Evolutionary conservation across 2,329 filamentous ascomycete species (phyloP).

Genomic region (Tolypocladium cylindrosporum): DNA sequence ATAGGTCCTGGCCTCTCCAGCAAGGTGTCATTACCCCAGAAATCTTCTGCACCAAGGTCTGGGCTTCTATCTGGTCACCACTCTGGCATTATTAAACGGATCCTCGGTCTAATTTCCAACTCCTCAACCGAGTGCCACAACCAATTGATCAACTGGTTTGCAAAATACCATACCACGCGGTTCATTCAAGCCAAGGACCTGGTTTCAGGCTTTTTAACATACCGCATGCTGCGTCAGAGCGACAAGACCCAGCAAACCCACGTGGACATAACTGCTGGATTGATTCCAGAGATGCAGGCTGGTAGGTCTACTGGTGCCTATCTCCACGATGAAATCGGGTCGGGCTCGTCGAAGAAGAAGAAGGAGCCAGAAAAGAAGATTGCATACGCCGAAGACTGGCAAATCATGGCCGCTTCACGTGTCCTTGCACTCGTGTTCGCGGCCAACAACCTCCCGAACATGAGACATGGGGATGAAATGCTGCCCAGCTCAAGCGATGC

Average conservation of each 20-base stretch:
- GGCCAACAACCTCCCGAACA: constrained; percentile 55
- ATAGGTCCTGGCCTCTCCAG: not conserved
- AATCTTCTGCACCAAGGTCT: constrained; percentile 16
- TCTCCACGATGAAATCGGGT: constrained; percentile 66
- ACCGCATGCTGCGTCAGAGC: constrained; percentile 63
- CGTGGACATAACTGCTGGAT: constrained; percentile 51
- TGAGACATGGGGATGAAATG: constrained; percentile 21
- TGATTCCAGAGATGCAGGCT: constrained; percentile 64
- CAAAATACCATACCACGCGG: constrained; percentile 54
- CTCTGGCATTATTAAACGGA: constrained; percentile 75
- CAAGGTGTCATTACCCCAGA: constrained; percentile 9
- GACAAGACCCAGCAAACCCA: constrained; percentile 52
- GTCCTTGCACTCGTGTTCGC: constrained; percentile 74
- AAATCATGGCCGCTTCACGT: constrained; percentile 69
- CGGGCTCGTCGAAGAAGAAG: constrained; percentile 40
- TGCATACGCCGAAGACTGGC: constrained; percentile 77
- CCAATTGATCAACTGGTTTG: constrained; percentile 69
- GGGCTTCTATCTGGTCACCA: constrained; percentile 53
- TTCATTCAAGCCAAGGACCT: constrained; percentile 71
- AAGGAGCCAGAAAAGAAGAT: constrained; percentile 46
- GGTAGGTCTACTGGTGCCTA: constrained; percentile 54
- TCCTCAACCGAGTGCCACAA: constrained; percentile 66
- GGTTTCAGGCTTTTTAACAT: constrained; percentile 68
- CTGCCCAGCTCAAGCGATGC: constrained; percentile 12
- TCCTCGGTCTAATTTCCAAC: constrained; percentile 71